Percentiles rank a stretch among this genome's conserved stretches.
phyloP scores from a whole-genome alignment of 2,329 filamentous ascomycete genomes.

The Ceratocystis papillata region DNA sequence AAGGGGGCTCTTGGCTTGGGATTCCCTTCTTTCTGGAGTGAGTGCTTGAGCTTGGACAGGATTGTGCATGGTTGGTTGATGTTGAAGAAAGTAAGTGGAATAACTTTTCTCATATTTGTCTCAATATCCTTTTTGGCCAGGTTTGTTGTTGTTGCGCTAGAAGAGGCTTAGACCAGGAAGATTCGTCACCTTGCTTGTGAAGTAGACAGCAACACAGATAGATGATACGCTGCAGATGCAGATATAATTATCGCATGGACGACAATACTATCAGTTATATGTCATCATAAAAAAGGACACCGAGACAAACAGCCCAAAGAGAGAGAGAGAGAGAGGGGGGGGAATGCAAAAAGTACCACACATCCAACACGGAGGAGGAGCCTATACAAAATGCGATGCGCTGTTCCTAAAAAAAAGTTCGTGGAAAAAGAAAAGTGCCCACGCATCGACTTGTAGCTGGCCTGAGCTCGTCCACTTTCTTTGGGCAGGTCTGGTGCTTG shows the following conservation, averaged over 20 bases:
- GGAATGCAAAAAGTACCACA: background rate
- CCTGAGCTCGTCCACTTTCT: background rate
- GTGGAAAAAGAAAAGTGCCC: background rate
- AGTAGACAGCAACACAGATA: too few relatives aligned
- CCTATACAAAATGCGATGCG: background rate
- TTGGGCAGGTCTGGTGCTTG: background rate
- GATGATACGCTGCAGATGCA: too few relatives aligned
- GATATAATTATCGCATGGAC: too few relatives aligned
- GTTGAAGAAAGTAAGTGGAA: background rate
- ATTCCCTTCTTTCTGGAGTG: background rate
- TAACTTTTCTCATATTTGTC: slow-evolving; percentile 1
- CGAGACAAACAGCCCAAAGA: background rate
- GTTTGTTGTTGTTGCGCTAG: background rate
- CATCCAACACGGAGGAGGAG: background rate
- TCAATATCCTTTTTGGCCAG: background rate
- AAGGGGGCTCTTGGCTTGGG: background rate
- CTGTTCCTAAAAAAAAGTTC: slow-evolving; percentile 1
- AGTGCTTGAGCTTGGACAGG: background rate
- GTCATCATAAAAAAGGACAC: too few relatives aligned
- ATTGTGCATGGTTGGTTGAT: background rate
- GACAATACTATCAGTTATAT: too few relatives aligned
- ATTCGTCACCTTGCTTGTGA: too few relatives aligned
- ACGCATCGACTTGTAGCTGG: background rate
- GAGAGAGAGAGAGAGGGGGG: background rate
- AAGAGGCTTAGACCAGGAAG: too few relatives aligned